Evolutionary conservation across 176 grass and related monocot species (phyloP).

Genomic region (Alopecurus myosuroides): DNA sequence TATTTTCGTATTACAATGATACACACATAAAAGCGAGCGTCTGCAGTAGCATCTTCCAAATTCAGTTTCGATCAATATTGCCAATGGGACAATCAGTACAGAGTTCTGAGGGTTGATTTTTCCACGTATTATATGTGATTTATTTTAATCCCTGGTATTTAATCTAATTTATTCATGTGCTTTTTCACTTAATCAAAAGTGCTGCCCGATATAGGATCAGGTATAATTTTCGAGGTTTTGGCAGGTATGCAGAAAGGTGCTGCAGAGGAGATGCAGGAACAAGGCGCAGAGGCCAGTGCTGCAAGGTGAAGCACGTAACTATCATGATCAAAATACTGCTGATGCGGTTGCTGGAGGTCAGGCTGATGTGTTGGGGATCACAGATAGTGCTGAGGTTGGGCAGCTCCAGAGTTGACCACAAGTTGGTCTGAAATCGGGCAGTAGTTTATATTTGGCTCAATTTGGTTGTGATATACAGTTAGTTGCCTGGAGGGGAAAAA

Average conservation of each 20-base stretch:
- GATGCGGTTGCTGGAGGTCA: background rate
- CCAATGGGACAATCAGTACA: background rate
- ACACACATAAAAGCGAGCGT: background rate
- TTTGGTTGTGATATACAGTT: background rate
- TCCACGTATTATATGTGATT: background rate
- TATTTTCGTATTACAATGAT: background rate
- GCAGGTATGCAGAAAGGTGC: background rate
- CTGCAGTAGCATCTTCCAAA: background rate
- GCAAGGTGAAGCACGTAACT: background rate
- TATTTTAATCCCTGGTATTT: background rate
- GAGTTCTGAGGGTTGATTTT: background rate
- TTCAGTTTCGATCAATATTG: constrained; percentile 9
- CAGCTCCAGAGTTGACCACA: background rate
- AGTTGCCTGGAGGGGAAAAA: background rate
- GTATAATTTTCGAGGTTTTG: background rate
- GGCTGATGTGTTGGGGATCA: background rate
- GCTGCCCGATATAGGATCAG: background rate
- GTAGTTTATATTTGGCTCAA: background rate
- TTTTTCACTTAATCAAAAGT: background rate
- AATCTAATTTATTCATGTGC: background rate
- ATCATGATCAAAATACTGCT: background rate
- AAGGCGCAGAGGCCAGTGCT: background rate
- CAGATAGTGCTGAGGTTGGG: background rate
- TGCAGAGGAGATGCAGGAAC: background rate
- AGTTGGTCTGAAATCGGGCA: background rate